A percentile compares a stretch with the other conserved stretches of the same genome.
Evolutionary conservation across 2,329 filamentous ascomycete species (phyloP).

Genomic region (Pseudocercospora fuligena): DNA sequence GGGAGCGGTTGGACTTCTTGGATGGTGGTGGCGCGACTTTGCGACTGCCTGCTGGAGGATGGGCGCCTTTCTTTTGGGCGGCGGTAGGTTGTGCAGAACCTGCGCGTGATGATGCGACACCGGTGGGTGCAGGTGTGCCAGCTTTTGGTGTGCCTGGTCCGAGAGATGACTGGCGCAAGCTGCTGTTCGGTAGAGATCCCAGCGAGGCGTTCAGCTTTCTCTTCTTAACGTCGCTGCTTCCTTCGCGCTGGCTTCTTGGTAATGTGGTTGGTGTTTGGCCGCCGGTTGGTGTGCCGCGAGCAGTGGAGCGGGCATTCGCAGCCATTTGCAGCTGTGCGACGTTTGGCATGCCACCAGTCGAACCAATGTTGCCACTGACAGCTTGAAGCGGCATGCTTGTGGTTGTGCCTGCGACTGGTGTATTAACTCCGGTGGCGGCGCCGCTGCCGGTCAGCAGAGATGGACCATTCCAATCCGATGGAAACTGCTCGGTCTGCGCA

Average conservation of each 20-base stretch:
- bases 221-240: slow-evolving; percentile 56
- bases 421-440: slow-evolving; percentile 35
- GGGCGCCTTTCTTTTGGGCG: slow-evolving; percentile 40
- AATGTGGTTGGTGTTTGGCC: slow-evolving; percentile 30
- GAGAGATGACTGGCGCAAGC: slow-evolving; percentile 64
- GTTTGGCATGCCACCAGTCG: slow-evolving; percentile 52
- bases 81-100: slow-evolving; percentile 57
- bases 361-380: slow-evolving; percentile 60
- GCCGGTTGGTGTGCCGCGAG: slow-evolving; percentile 24
- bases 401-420: slow-evolving; percentile 29
- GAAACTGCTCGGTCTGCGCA: slow-evolving; percentile 62
- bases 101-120: slow-evolving; percentile 55
- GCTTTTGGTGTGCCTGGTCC: slow-evolving; percentile 68
- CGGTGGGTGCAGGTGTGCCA: slow-evolving; percentile 55
- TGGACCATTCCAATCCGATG: slow-evolving; percentile 63
- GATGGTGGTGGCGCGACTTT: slow-evolving; percentile 56
- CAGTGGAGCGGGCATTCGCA: slow-evolving; percentile 37
- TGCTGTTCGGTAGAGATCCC: slow-evolving; percentile 60
- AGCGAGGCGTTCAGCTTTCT: slow-evolving; percentile 61
- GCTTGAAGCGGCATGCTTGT: slow-evolving; percentile 56
- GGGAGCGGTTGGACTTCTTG: slow-evolving; percentile 40
- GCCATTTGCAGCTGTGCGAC: slow-evolving; percentile 54
- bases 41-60: slow-evolving; percentile 46
- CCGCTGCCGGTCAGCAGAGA: slow-evolving; percentile 58
- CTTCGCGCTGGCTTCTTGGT: slow-evolving; percentile 41